Evolutionary conservation across 2,329 filamentous ascomycete genomes (phyloP).

Genomic region (Stachybotrys chartarum): DNA sequence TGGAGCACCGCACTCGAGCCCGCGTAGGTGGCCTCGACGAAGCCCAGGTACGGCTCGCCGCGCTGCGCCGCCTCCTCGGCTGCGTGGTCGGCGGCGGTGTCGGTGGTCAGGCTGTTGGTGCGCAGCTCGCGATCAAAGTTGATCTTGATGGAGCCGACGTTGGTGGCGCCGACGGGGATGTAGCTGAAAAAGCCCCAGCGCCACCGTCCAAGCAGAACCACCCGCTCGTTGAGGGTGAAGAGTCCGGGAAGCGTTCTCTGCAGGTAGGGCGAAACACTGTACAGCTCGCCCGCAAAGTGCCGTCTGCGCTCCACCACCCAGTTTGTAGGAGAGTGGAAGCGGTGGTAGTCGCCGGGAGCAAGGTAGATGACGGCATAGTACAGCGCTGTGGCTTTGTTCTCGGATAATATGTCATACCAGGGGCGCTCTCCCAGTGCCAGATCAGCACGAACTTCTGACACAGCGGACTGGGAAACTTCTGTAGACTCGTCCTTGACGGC

Average conservation of each 20-base stretch:
- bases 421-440: slow-evolving; percentile 64
- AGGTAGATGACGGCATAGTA: slow-evolving; percentile 96
- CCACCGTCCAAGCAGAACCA: slow-evolving; percentile 90
- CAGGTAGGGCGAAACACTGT: slow-evolving; percentile 89
- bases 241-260: slow-evolving; percentile 87
- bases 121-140: slow-evolving; percentile 94
- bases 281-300: slow-evolving; percentile 97
- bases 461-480: slow-evolving; percentile 53
- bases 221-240: slow-evolving; percentile 93
- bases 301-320: slow-evolving; percentile 93
- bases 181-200: slow-evolving; percentile 96
- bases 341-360: slow-evolving; percentile 95
- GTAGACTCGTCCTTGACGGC: slow-evolving; percentile 68
- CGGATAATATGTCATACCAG: slow-evolving; percentile 63
- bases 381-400: slow-evolving; percentile 60
- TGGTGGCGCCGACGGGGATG: slow-evolving; percentile 92
- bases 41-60: slow-evolving; percentile 83
- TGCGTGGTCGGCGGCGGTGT: slow-evolving; percentile 82
- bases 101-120: slow-evolving; percentile 85
- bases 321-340: slow-evolving; percentile 89
- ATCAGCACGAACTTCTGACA: slow-evolving; percentile 77
- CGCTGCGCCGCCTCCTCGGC: slow-evolving; percentile 69
- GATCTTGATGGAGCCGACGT: slow-evolving; percentile 92
- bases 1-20: slow-evolving; percentile 69
- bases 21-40: slow-evolving; percentile 83